Conservation (phyloP, 2,329 filamentous ascomycete species). For the Fusarium phyllophilum region DNA sequence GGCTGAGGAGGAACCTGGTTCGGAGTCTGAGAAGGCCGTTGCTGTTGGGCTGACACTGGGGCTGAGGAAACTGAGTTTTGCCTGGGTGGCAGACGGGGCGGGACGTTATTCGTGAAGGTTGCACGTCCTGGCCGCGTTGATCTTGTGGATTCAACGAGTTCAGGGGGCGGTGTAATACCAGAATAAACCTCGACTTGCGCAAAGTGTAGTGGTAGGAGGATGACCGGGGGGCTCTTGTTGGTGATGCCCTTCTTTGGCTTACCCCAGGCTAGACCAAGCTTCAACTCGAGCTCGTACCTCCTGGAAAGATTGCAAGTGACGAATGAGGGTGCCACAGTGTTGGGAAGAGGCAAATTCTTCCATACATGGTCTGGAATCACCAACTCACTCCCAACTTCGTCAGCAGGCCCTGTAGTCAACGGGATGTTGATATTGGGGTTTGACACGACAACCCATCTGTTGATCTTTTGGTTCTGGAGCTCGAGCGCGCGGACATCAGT, state of each 20-base stretch:
- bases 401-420: conserved; percentile 66
- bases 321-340: conserved; percentile 88
- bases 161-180: conserved; percentile 82
- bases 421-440: conserved; percentile 77
- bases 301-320: conserved; percentile 87
- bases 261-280: conserved; percentile 81
- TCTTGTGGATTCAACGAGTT: conserved; percentile 72
- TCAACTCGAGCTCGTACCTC: conserved; percentile 84
- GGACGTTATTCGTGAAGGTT: conserved; percentile 45
- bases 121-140: conserved; percentile 53
- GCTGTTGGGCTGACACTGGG: conserved; percentile 24
- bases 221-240: conserved; percentile 67
- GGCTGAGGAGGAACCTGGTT: conserved; percentile 45
- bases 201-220: conserved; percentile 82
- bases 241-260: conserved; percentile 55
- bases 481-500: conserved; percentile 85
- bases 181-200: conserved; percentile 82
- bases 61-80: conserved; percentile 42
- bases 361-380: conserved; percentile 78
- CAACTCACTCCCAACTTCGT: conserved; percentile 72
- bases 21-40: conserved; percentile 38
- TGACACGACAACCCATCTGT: conserved; percentile 80
- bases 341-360: conserved; percentile 78
- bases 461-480: conserved; percentile 74
- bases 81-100: conserved; percentile 52